These are phyloP conservation scores for Acanthamoeba rhysodes DNA, from an alignment of 208 protist genomes.

Conservation along the genomic window DNA sequence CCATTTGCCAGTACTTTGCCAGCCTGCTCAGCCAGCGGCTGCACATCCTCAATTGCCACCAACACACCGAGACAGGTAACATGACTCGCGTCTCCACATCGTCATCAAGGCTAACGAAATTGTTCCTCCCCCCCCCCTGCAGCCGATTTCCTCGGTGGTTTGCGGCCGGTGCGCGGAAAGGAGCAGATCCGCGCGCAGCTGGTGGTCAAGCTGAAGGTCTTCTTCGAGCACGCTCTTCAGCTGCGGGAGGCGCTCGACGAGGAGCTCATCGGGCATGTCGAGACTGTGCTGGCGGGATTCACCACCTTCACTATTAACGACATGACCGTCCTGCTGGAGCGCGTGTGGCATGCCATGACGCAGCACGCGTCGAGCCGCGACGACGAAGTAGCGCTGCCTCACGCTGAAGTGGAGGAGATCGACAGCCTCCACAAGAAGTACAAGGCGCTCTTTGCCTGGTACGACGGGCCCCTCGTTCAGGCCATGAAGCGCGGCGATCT, in stretches of 20 bases:
- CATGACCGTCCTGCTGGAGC: not conserved
- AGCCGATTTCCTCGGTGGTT: conserved; percentile 80
- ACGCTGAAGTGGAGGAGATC: conserved; percentile 1
- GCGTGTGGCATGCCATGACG: not conserved
- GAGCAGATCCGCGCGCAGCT: conserved; percentile 66
- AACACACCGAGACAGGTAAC: conserved; percentile 98
- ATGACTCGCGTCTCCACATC: conserved; percentile 97
- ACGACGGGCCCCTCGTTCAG: conserved; percentile 99
- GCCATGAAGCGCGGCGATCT: conserved; percentile 98
- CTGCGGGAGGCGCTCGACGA: not conserved
- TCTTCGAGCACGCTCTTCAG: conserved; percentile 1
- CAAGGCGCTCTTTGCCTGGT: conserved; percentile 98
- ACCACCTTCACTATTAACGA: not conserved
- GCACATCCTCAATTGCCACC: conserved; percentile 99
- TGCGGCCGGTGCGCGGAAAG: conserved; percentile 91
- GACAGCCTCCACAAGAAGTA: conserved; percentile 73
- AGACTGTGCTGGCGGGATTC: not conserved
- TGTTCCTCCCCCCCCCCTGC: no score
- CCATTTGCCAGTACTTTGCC: conserved; percentile 97
- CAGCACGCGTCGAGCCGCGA: not conserved
- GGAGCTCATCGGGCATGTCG: not conserved
- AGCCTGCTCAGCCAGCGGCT: conserved; percentile 92
- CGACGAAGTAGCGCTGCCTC: not conserved
- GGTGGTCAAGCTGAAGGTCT: conserved; percentile 9
- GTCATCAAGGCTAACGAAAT: not conserved